These are phyloP conservation scores for Sisymbrium altissimum DNA, from an alignment of 345 rosid species.

Conservation along the genomic window DNA sequence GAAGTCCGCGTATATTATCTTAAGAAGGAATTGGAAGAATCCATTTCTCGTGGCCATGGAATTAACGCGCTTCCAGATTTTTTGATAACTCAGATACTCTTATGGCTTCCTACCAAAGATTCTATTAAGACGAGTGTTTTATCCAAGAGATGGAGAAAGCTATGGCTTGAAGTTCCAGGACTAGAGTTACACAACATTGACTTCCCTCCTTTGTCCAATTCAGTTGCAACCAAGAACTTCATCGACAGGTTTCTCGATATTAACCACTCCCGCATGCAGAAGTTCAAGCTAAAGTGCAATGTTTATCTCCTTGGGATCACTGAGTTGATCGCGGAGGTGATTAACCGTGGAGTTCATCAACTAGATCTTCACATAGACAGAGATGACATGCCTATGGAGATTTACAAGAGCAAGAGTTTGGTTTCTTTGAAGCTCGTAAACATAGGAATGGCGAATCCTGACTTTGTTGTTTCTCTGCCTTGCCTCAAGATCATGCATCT, in stretches of 20 bases:
- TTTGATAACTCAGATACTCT: conserved; percentile 17
- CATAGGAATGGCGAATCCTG: background rate
- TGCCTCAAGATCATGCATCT: conserved; percentile 20
- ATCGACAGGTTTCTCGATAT: background rate
- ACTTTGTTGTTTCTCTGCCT: conserved; percentile 3
- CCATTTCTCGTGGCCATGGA: no score
- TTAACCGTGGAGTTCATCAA: background rate
- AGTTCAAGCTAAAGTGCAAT: background rate
- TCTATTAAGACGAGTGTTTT: conserved; percentile 2
- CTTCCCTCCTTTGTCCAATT: background rate
- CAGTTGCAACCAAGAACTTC: background rate
- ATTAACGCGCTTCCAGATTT: no score
- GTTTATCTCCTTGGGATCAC: background rate
- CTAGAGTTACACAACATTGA: background rate
- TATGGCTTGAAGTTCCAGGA: conserved; percentile 12
- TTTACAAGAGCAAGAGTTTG: background rate
- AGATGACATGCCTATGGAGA: background rate
- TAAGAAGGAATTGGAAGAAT: no score
- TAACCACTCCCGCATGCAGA: background rate
- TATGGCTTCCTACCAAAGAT: background rate
- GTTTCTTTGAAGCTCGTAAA: background rate
- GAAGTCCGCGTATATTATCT: background rate
- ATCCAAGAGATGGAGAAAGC: background rate
- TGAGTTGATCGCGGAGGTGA: background rate
- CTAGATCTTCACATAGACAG: background rate